These are phyloP conservation scores for Dendrobium chrysotoxum DNA, from an alignment of 106 monocot genomes.

Conservation along the genomic window DNA sequence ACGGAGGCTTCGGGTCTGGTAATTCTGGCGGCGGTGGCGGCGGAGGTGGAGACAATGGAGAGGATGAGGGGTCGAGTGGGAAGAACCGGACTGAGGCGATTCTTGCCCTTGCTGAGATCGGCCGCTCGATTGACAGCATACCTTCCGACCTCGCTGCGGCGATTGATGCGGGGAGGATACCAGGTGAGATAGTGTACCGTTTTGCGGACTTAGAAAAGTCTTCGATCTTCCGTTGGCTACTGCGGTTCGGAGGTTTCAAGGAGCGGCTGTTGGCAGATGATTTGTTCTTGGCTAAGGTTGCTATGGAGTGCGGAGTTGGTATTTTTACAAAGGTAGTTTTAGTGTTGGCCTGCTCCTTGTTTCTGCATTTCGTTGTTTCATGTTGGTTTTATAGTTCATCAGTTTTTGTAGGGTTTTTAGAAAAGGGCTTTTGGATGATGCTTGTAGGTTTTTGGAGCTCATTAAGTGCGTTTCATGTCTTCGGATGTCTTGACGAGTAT, in stretches of 20 bases:
- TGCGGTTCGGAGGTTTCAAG: slow-evolving; percentile 75
- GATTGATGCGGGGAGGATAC: slow-evolving; percentile 48
- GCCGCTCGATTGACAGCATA: slow-evolving; percentile 48
- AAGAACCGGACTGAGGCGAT: slow-evolving; percentile 53
- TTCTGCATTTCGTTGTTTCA: background rate
- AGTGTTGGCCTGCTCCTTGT: background rate
- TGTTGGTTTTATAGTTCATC: background rate
- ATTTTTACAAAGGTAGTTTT: slow-evolving; percentile 66
- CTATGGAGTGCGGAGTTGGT: slow-evolving; percentile 80
- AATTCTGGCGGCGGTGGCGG: slow-evolving; percentile 23
- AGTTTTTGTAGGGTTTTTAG: background rate
- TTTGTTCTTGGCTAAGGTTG: slow-evolving; percentile 73
- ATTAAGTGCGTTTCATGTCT: background rate
- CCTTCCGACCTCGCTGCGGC: slow-evolving; percentile 59
- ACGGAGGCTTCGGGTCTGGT: slow-evolving; percentile 4
- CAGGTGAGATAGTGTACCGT: slow-evolving; percentile 38
- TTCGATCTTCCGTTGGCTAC: slow-evolving; percentile 59
- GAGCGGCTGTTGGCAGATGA: slow-evolving; percentile 77
- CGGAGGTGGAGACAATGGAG: slow-evolving; percentile 15
- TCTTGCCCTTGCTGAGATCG: slow-evolving; percentile 41
- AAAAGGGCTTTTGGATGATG: background rate
- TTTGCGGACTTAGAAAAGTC: slow-evolving; percentile 59
- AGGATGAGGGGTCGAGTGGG: slow-evolving; percentile 22
- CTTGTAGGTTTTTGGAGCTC: background rate
- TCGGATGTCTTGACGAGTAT: background rate